Evolutionary conservation across 257 asterid genomes (phyloP).

Genomic region (Lycium barbarum): DNA sequence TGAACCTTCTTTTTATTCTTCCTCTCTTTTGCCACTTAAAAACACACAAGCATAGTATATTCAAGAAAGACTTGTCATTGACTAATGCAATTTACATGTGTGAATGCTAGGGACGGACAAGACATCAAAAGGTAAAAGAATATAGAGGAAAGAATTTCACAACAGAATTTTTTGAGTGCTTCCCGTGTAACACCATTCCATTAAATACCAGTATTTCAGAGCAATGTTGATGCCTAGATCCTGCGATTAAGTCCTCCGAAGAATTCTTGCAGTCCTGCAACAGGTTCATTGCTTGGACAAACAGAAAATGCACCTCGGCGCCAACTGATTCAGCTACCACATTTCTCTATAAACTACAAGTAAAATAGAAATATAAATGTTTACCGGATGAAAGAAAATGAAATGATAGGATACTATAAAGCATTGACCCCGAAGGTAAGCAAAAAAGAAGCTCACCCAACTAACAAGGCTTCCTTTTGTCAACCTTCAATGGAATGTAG

Average conservation of each 20-base stretch:
- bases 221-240: constrained; percentile 8
- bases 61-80: constrained; percentile 38
- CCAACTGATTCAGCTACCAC: background rate
- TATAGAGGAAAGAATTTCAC: constrained; percentile 36
- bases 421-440: background rate
- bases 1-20: background rate
- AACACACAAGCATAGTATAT: constrained; percentile 3
- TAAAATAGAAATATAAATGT: background rate
- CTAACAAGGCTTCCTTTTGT: constrained; percentile 84
- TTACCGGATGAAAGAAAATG: background rate
- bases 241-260: constrained; percentile 17
- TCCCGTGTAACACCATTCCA: constrained; percentile 33
- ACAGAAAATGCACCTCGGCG: background rate
- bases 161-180: constrained; percentile 39
- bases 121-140: constrained; percentile 23
- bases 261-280: constrained; percentile 29
- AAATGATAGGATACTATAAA: background rate
- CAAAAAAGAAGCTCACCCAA: constrained; percentile 33
- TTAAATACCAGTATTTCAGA: constrained; percentile 20
- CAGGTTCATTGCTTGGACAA: constrained; percentile 25
- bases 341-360: constrained; percentile 4
- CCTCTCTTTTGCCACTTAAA: background rate
- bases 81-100: constrained; percentile 59
- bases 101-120: constrained; percentile 26
- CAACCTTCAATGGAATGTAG: constrained; percentile 81